phyloP scores from a whole-genome alignment of 31 red algal genomes.

The Porphyra umbilicalis region DNA sequence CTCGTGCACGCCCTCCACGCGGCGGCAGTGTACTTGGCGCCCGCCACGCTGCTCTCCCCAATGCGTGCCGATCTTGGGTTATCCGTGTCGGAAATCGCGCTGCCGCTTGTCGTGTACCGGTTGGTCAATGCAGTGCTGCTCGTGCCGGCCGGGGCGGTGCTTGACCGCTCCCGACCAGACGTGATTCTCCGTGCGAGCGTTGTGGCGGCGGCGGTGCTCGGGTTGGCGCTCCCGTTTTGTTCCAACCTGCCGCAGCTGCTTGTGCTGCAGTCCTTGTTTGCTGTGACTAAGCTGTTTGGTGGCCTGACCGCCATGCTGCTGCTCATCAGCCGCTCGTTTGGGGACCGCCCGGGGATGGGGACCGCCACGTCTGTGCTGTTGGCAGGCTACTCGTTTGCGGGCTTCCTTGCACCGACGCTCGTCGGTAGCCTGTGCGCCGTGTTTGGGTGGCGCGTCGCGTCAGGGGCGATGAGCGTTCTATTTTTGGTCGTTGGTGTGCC shows the following conservation, averaged over 20 bases:
- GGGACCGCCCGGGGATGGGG: constrained; percentile 13
- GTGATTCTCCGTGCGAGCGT: constrained; percentile 33
- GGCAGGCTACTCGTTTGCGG: constrained; percentile 55
- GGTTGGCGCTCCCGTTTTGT: constrained; percentile 25
- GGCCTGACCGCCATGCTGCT: constrained; percentile 46
- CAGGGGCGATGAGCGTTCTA: constrained; percentile 12
- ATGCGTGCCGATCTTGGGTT: constrained; percentile 41
- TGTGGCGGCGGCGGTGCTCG: constrained; percentile 27
- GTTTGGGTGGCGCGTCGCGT: constrained; percentile 33
- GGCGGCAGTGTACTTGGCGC: constrained; percentile 43
- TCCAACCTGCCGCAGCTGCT: constrained; percentile 27
- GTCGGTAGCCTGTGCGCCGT: constrained; percentile 21
- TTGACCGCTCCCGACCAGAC: constrained; percentile 31
- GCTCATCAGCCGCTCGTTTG: constrained; percentile 31
- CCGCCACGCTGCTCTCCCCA: constrained; percentile 39
- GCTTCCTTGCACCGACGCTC: constrained; percentile 39
- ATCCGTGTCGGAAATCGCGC: constrained; percentile 28
- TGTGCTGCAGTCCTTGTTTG: constrained; percentile 21
- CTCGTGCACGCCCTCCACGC: constrained; percentile 61
- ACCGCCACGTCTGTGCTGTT: constrained; percentile 45
- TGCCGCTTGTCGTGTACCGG: constrained; percentile 42
- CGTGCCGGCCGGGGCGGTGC: constrained; percentile 27
- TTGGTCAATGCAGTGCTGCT: constrained; percentile 35
- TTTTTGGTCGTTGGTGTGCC: constrained; percentile 29
- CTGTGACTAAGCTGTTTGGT: constrained; percentile 36